Evolutionary conservation across 192 early-diverging fungal species (phyloP).

Genomic region (Pilaira anomala): DNA sequence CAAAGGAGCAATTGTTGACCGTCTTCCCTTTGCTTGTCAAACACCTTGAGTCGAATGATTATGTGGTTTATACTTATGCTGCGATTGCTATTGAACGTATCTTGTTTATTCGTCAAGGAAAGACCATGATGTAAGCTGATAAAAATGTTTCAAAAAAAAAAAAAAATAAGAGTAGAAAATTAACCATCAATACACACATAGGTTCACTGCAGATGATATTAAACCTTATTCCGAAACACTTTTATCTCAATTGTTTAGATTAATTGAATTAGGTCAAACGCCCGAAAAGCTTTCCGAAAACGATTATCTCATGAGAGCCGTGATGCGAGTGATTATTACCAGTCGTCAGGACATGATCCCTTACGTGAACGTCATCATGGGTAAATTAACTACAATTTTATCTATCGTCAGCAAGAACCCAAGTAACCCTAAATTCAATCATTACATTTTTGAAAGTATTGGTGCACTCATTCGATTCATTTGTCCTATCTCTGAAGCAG

Average conservation of each 20-base stretch:
- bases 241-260: conserved; percentile 70
- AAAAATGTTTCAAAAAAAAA: not conserved
- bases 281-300: conserved; percentile 96
- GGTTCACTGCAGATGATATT: conserved; percentile 70
- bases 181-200: conserved; percentile 22
- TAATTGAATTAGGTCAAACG: conserved; percentile 72
- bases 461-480: conserved; percentile 84
- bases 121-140: conserved; percentile 47
- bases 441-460: conserved; percentile 93
- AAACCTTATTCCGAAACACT: conserved; percentile 63
- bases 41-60: conserved; percentile 78
- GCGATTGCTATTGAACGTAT: conserved; percentile 90
- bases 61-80: conserved; percentile 89
- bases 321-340: conserved; percentile 83
- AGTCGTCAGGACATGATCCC: conserved; percentile 71
- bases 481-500: conserved; percentile 63
- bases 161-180: no score
- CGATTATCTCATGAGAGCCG: conserved; percentile 92
- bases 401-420: conserved; percentile 88
- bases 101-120: conserved; percentile 64
- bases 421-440: conserved; percentile 96
- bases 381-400: conserved; percentile 74
- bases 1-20: conserved; percentile 70
- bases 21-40: conserved; percentile 75
- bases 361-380: conserved; percentile 68